phyloP scores from a whole-genome alignment of 768 basidiomycete genomes.

The Xerocomus spinulosus region DNA sequence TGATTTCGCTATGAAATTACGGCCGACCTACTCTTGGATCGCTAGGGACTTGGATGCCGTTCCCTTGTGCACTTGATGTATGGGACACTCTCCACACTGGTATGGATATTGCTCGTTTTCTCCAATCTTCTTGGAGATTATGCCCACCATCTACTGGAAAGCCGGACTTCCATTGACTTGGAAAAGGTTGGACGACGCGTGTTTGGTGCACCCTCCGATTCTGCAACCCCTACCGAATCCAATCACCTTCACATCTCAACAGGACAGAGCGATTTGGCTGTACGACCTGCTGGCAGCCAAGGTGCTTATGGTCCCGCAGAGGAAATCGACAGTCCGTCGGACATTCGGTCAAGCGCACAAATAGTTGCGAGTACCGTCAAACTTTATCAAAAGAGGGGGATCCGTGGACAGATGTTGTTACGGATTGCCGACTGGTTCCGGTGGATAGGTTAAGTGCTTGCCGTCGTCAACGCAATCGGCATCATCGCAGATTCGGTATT shows the following conservation, averaged over 20 bases:
- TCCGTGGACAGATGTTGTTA: background rate
- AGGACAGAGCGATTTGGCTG: background rate
- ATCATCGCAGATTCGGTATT: slow-evolving; percentile 27
- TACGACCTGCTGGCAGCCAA: background rate
- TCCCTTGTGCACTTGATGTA: slow-evolving; percentile 31
- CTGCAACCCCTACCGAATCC: too few relatives aligned
- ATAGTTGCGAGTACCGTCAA: background rate
- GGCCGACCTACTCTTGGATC: too few relatives aligned
- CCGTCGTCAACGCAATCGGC: slow-evolving; percentile 25
- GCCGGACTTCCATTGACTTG: background rate
- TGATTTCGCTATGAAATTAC: too few relatives aligned
- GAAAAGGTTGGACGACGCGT: too few relatives aligned
- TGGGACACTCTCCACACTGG: slow-evolving; percentile 23
- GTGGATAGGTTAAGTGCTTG: slow-evolving; percentile 25
- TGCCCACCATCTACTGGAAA: slow-evolving; percentile 3
- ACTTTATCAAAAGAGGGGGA: too few relatives aligned
- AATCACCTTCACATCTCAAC: too few relatives aligned
- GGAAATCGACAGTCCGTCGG: background rate
- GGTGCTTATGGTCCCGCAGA: too few relatives aligned
- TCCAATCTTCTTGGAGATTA: too few relatives aligned
- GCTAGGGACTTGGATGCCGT: slow-evolving; percentile 32
- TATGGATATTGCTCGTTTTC: slow-evolving; percentile 30
- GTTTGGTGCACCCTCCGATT: too few relatives aligned
- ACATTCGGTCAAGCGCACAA: background rate
- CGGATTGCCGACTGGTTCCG: slow-evolving; percentile 18